phyloP scores from a whole-genome alignment of 805 yeast genomes.

The Candida nanaspora region DNA sequence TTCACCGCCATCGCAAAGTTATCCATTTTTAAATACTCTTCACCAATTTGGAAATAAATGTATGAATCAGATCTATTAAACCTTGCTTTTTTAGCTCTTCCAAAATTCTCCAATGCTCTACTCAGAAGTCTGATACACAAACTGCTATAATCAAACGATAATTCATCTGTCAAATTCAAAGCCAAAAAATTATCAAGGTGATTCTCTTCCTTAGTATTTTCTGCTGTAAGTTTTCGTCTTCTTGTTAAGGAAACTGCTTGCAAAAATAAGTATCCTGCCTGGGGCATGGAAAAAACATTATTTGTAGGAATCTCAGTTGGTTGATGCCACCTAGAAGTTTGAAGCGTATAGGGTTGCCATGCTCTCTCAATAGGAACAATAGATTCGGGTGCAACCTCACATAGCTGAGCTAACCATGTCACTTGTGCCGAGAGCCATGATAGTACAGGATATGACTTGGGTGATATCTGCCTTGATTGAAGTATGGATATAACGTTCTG shows the following conservation, averaged over 20 bases:
- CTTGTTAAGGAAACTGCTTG: slow-evolving; percentile 28
- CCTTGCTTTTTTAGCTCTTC: slow-evolving; percentile 24
- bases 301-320: slow-evolving; percentile 4
- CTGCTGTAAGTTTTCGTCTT: slow-evolving; percentile 16
- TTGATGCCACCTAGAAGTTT: slow-evolving; percentile 15
- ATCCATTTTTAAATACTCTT: slow-evolving; percentile 27
- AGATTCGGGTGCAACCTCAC: slow-evolving; percentile 38
- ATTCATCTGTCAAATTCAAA: slow-evolving; percentile 17
- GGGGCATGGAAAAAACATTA: slow-evolving; percentile 28
- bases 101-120: slow-evolving; percentile 29
- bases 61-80: slow-evolving; percentile 34
- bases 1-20: slow-evolving; percentile 36
- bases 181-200: slow-evolving; percentile 20
- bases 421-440: slow-evolving; percentile 62
- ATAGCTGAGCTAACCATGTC: slow-evolving; percentile 56
- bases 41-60: slow-evolving; percentile 45
- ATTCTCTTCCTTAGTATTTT: not conserved
- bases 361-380: slow-evolving; percentile 30
- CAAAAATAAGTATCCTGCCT: slow-evolving; percentile 35
- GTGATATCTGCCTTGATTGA: slow-evolving; percentile 19
- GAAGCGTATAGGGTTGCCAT: slow-evolving; percentile 26
- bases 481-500: slow-evolving; percentile 37
- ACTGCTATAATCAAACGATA: slow-evolving; percentile 11
- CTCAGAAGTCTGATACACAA: slow-evolving; percentile 24
- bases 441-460: slow-evolving; percentile 22